phyloP scores from a whole-genome alignment of 73 alveolate species.

The Breviolum minutum region DNA sequence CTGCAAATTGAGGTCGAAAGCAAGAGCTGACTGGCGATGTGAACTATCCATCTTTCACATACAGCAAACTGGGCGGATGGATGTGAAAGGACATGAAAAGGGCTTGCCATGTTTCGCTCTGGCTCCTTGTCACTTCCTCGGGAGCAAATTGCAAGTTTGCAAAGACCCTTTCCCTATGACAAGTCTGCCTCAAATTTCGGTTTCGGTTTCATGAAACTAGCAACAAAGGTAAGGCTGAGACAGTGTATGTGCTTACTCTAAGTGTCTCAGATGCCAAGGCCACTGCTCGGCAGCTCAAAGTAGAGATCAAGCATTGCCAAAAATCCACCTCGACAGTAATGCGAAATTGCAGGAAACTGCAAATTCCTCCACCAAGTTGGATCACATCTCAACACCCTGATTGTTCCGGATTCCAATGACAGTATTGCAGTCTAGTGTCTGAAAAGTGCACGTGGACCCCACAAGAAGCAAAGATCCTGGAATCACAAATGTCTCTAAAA shows the following conservation, averaged over 20 bases:
- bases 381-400: neutral
- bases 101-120: no score
- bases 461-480: slow-evolving; percentile 83
- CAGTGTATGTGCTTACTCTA: neutral
- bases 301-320: slow-evolving; percentile 62
- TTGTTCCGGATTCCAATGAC: neutral
- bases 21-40: neutral
- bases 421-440: slow-evolving; percentile 7
- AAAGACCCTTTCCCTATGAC: neutral
- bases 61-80: neutral
- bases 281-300: slow-evolving; percentile 33
- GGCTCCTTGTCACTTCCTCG: slow-evolving; percentile 11
- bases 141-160: neutral
- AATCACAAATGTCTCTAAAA: neutral
- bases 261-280: neutral
- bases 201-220: neutral
- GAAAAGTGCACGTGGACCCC: slow-evolving; percentile 92
- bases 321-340: slow-evolving; percentile 43
- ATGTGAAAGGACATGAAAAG: neutral
- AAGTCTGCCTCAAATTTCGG: neutral
- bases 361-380: neutral
- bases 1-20: neutral
- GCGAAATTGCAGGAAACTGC: neutral
- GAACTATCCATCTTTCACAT: no score
- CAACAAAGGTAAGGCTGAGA: neutral